Evolutionary conservation across 768 basidiomycete genomes (phyloP).

Genomic region (Tylopilus cervinicoccineus): DNA sequence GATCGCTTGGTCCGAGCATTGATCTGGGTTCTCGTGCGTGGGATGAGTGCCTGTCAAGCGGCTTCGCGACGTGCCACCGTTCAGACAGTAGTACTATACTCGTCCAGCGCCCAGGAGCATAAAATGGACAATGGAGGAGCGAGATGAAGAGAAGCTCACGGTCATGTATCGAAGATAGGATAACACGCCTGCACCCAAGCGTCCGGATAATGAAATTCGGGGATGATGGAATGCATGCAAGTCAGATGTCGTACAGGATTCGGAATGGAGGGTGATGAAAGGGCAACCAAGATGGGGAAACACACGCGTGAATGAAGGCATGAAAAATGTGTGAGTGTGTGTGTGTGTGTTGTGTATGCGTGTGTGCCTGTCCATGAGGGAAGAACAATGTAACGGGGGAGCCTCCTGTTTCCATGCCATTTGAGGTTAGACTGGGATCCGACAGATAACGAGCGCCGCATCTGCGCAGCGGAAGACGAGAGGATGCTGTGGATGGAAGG

Average conservation of each 20-base stretch:
- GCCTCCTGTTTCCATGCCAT: slow-evolving; percentile 19
- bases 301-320: neutral
- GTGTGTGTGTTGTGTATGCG: no score
- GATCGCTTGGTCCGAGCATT: slow-evolving; percentile 4
- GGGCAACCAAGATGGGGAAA: neutral
- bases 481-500: slow-evolving; percentile 8
- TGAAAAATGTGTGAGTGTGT: no score
- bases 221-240: no score
- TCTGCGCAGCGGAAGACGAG: slow-evolving; percentile 8
- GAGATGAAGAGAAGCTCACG: slow-evolving; percentile 6
- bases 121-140: neutral
- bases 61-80: slow-evolving; percentile 5
- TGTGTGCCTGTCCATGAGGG: slow-evolving; percentile 3
- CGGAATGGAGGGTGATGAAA: slow-evolving; percentile 13
- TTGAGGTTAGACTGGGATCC: slow-evolving; percentile 12
- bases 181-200: slow-evolving; percentile 6
- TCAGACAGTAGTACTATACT: neutral
- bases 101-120: neutral
- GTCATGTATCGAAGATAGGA: slow-evolving; percentile 11
- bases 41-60: slow-evolving; percentile 2
- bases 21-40: slow-evolving; percentile 6
- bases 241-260: neutral
- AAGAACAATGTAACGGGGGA: slow-evolving; percentile 11
- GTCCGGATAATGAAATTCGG: slow-evolving; percentile 15
- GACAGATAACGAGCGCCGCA: slow-evolving; percentile 17